Base-by-base conservation (phyloP, 2,329 filamentous ascomycete genomes). In the Colletotrichum gigasporum region DNA sequence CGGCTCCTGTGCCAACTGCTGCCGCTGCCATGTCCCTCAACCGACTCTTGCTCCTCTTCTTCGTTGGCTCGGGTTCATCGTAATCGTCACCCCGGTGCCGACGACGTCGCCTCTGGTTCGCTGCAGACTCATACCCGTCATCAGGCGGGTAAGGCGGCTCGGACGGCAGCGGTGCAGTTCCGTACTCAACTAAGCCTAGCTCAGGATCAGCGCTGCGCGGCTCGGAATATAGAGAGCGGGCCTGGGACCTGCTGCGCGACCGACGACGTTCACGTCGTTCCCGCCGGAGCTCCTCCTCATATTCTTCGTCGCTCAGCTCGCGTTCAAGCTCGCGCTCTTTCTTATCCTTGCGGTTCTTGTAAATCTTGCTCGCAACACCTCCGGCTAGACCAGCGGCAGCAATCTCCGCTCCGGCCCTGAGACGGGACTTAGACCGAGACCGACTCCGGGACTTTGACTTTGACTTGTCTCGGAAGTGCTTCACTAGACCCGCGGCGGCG, bases 131-230 rank as follows among this genome's bases (percentile, higher is more conserved):
- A 72, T 85, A 83, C 60, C 75, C 78, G 61, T 76, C 73, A 52
- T 69, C 63, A 24, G 70, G 69, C 47, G 75, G 73, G 67, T 76
- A 72, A 48, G 74, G 75, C 68, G 77, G 74, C 32, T 73, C 71
- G 65, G 76, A 72, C 66, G 80, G 76, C 68, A 90, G 80, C 70
- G 87, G 86, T 69, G 84, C 82, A 73, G 79, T 81, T 70, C 87
- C 87, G 80, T 90, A 90, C 76, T 90, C 85, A 83, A 90, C 86
- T 82, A 89, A 82, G 79, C 87, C 87, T 87, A 89, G 80, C 79
- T 88, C 86, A 80, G 82, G 83, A 86, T 89, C 87, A 89, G 85
- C 82, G 75, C 74, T 68, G 68, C 77, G 78, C 73, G 79, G 78
- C 75, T 83, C 81, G 71, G 82, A 81, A 78, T 81, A 78, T 76